Evolutionary conservation across 2,329 filamentous ascomycete genomes (phyloP).

Genomic region (Plectosphaerella cucumerina): DNA sequence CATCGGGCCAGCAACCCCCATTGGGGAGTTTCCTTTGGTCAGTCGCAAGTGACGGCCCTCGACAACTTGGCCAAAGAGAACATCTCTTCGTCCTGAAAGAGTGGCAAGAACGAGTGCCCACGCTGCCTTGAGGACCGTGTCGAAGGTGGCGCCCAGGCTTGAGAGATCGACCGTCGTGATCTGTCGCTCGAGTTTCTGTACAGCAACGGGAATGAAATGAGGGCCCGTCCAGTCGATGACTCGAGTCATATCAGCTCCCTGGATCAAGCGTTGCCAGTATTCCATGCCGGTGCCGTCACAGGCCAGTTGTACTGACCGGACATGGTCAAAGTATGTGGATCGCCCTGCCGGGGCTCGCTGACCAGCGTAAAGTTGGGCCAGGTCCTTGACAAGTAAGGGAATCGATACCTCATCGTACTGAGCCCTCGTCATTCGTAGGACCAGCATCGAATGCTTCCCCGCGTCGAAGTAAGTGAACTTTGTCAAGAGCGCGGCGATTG

Average conservation of each 20-base stretch:
- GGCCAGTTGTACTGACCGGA: slow-evolving; percentile 32
- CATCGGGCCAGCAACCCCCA: slow-evolving; percentile 41
- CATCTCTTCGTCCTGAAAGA: slow-evolving; percentile 42
- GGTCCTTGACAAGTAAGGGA: slow-evolving; percentile 42
- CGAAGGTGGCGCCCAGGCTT: slow-evolving; percentile 41
- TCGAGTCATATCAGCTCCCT: slow-evolving; percentile 42
- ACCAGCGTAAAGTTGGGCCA: slow-evolving; percentile 41
- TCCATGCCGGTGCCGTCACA: slow-evolving; percentile 32
- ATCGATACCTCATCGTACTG: slow-evolving; percentile 46
- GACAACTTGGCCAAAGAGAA: slow-evolving; percentile 53
- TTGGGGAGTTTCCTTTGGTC: slow-evolving; percentile 50
- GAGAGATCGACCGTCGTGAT: slow-evolving; percentile 35
- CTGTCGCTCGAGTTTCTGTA: slow-evolving; percentile 34
- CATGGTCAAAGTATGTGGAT: slow-evolving; percentile 44
- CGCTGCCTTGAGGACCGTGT: slow-evolving; percentile 51
- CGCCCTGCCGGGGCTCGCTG: slow-evolving; percentile 24
- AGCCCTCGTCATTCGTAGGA: slow-evolving; percentile 43
- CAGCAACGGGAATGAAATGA: slow-evolving; percentile 29
- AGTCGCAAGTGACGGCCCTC: slow-evolving; percentile 41
- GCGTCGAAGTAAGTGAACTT: slow-evolving; percentile 47
- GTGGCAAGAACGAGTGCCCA: slow-evolving; percentile 53
- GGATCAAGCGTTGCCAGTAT: slow-evolving; percentile 42
- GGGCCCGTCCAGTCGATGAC: slow-evolving; percentile 38
- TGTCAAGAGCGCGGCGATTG: slow-evolving; percentile 40
- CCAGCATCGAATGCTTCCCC: slow-evolving; percentile 39